Percentiles rank a stretch among this genome's conserved stretches.
Conservation (phyloP, 148 eudicot genomes). For the Vaccinium macrocarpon region DNA sequence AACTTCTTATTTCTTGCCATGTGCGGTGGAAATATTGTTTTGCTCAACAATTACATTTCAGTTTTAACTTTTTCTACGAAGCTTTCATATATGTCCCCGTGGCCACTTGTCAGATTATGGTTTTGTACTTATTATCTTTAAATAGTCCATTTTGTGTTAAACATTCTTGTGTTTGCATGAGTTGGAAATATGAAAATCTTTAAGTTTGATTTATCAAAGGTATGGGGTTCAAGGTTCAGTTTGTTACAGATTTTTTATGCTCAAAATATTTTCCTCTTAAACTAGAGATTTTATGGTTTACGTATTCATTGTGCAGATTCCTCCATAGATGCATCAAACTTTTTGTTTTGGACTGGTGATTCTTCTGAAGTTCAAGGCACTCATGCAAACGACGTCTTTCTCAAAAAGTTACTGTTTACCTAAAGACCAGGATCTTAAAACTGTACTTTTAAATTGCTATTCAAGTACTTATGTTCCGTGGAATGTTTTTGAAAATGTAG, state of each 20-base stretch:
- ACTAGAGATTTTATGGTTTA: conserved; percentile 44
- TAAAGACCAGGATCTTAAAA: conserved; percentile 32
- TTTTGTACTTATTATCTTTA: not conserved
- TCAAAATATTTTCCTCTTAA: conserved; percentile 28
- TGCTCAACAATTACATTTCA: not conserved
- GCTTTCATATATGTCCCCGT: not conserved
- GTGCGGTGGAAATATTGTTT: conserved; percentile 1
- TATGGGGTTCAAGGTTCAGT: conserved; percentile 20
- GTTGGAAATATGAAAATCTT: not conserved
- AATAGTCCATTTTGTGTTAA: not conserved
- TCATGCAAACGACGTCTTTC: conserved; percentile 74
- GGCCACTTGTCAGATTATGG: not conserved
- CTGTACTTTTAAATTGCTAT: conserved; percentile 30
- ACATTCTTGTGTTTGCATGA: not conserved
- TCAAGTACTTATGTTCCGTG: conserved; percentile 20
- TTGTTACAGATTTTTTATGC: conserved; percentile 16
- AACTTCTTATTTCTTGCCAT: not conserved
- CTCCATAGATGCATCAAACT: conserved; percentile 66
- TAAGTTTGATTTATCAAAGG: conserved; percentile 10
- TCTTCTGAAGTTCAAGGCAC: conserved; percentile 77
- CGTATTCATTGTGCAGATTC: conserved; percentile 82
- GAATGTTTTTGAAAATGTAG: conserved; percentile 31
- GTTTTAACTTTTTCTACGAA: not conserved
- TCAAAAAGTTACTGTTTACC: conserved; percentile 50
- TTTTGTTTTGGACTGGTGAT: conserved; percentile 79